Conservation (phyloP, 805 yeast genomes). For the Candida sphagnicola region DNA sequence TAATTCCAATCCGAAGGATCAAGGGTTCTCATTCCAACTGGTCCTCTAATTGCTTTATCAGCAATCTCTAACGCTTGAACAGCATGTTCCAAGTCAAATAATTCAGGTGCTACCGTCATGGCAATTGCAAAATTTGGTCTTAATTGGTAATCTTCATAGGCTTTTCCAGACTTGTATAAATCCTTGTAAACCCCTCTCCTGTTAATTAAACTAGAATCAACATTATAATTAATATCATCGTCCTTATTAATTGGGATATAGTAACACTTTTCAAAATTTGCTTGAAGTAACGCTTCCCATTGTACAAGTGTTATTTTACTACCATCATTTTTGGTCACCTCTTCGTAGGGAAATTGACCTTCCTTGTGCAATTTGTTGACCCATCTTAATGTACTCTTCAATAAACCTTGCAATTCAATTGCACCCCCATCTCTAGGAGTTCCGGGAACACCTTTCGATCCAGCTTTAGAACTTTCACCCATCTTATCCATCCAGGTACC, state of each 20-base stretch:
- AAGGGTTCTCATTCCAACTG: conserved; percentile 85
- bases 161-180: conserved; percentile 72
- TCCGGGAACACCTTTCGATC: conserved; percentile 89
- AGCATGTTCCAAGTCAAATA: conserved; percentile 64
- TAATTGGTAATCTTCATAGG: conserved; percentile 89
- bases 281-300: conserved; percentile 71
- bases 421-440: conserved; percentile 98
- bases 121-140: conserved; percentile 93
- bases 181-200: conserved; percentile 95
- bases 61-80: conserved; percentile 64
- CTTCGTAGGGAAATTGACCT: conserved; percentile 54
- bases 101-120: conserved; percentile 91
- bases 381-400: conserved; percentile 82
- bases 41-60: conserved; percentile 75
- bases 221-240: conserved; percentile 57
- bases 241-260: conserved; percentile 65
- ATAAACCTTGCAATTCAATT: conserved; percentile 81
- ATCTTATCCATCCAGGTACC: conserved; percentile 99
- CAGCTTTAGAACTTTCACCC: conserved; percentile 90
- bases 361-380: conserved; percentile 53
- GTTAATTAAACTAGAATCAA: conserved; percentile 66
- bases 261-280: conserved; percentile 74
- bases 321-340: conserved; percentile 61
- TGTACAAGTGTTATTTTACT: conserved; percentile 48
- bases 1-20: conserved; percentile 93